phyloP scores from a whole-genome alignment of 192 early-diverging fungal species.

The Chytriomyces sp. region DNA sequence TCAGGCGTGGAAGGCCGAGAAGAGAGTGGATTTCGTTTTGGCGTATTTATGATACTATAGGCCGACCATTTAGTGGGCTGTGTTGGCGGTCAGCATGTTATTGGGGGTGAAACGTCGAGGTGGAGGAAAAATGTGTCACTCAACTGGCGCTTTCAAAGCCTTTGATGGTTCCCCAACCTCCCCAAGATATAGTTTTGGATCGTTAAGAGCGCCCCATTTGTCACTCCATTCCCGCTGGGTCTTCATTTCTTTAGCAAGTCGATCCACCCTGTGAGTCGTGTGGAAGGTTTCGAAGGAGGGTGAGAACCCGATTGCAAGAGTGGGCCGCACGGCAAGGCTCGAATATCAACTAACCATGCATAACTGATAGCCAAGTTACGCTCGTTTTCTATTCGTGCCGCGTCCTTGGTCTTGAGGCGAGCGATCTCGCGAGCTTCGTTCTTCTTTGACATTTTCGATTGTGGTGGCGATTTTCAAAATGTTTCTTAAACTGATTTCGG shows the following conservation, averaged over 20 bases:
- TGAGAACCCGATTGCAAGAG: not conserved
- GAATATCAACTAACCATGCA: conserved; percentile 2
- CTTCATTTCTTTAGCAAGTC: conserved; percentile 39
- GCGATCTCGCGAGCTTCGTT: not conserved
- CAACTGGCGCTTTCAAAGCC: conserved; percentile 2
- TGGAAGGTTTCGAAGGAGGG: not conserved
- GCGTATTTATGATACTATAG: conserved; percentile 22
- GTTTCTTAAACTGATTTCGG: conserved; percentile 24
- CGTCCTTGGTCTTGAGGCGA: not conserved
- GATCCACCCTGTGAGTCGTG: conserved; percentile 42
- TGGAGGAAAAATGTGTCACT: not conserved
- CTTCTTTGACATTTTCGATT: not conserved
- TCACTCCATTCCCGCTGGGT: conserved; percentile 42
- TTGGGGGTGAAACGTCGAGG: not conserved
- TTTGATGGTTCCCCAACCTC: conserved; percentile 7
- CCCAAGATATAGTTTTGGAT: conserved; percentile 40
- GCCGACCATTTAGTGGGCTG: conserved; percentile 39
- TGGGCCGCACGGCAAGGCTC: not conserved
- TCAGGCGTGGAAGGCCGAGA: conserved; percentile 64
- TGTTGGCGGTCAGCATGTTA: not conserved
- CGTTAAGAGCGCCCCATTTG: conserved; percentile 38
- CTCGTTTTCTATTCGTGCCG: conserved; percentile 8
- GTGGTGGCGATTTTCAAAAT: conserved; percentile 10
- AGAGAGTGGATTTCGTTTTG: conserved; percentile 37
- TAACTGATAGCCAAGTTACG: not conserved